These are phyloP conservation scores for Crepidotus sp. DNA, from an alignment of 1,284 basidiomycete genomes.

Conservation along the genomic window DNA sequence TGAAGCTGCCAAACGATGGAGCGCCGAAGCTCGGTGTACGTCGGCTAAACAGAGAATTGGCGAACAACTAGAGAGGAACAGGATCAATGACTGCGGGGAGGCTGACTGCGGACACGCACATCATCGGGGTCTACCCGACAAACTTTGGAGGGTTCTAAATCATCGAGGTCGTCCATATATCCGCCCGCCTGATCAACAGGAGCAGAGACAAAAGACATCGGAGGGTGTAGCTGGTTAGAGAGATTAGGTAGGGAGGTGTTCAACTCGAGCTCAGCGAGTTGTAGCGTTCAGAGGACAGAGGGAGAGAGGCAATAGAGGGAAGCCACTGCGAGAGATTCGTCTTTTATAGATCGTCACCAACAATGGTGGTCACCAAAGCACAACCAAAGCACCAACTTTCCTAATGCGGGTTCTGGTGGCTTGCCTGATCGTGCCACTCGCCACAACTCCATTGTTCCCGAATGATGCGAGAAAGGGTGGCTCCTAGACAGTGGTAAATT, in stretches of 20 bases:
- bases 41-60: not conserved
- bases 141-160: not conserved
- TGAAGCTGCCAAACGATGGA: not conserved
- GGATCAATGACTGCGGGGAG: not conserved
- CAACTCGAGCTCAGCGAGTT: conserved; percentile 2
- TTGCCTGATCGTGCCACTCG: not conserved
- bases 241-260: not conserved
- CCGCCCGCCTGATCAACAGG: not conserved
- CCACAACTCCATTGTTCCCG: not conserved
- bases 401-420: conserved; percentile 1
- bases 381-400: conserved; percentile 1
- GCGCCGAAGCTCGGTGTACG: not conserved
- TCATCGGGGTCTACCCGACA: not conserved
- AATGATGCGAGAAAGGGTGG: too few species aligned
- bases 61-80: conserved; percentile 1
- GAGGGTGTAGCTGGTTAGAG: not conserved
- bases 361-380: not conserved
- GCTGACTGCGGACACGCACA: not conserved
- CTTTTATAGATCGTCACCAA: conserved; percentile 2
- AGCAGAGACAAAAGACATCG: not conserved
- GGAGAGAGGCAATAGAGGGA: too few species aligned
- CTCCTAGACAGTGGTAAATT: too few species aligned
- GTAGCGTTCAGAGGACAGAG: not conserved
- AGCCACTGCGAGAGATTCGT: not conserved
- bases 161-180: not conserved